These are phyloP conservation scores for Phaeotremella fagi DNA, from an alignment of 768 basidiomycete genomes.

Conservation along the genomic window DNA sequence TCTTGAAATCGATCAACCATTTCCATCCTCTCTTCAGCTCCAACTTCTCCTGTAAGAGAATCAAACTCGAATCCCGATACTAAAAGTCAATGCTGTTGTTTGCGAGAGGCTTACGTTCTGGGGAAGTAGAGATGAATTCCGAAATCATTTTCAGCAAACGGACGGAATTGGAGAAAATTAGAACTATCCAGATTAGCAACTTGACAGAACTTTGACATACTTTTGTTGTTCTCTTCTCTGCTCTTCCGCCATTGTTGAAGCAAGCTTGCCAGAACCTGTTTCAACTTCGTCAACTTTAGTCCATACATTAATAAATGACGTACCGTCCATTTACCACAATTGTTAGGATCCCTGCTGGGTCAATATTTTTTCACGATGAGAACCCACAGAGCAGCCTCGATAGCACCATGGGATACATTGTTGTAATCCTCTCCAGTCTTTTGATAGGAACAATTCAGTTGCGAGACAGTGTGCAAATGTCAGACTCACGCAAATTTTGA, in stretches of 20 bases:
- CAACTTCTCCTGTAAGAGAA: constrained; percentile 71
- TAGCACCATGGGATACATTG: constrained; percentile 17
- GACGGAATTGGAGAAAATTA: constrained; percentile 90
- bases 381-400: constrained; percentile 32
- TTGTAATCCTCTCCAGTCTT: constrained; percentile 33
- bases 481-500: constrained; percentile 31
- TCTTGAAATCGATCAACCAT: constrained; percentile 78
- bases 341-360: constrained; percentile 26
- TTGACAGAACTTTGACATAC: constrained; percentile 5
- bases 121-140: constrained; percentile 56
- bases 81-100: constrained; percentile 13
- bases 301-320: constrained; percentile 4
- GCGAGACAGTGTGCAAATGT: background rate
- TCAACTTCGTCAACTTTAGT: background rate
- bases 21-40: constrained; percentile 69
- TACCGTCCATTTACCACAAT: constrained; percentile 47
- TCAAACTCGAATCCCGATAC: constrained; percentile 52
- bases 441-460: background rate
- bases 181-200: constrained; percentile 52
- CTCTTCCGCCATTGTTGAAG: constrained; percentile 62
- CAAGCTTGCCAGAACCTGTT: constrained; percentile 65
- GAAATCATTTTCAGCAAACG: constrained; percentile 82
- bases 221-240: constrained; percentile 58
- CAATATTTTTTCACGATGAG: background rate
- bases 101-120: constrained; percentile 14